A percentile compares a stretch with the other conserved stretches of the same genome.
Evolutionary conservation across 176 grass and related monocot genomes (phyloP).

Genomic region (Rhipidocladum racemiflorum): DNA sequence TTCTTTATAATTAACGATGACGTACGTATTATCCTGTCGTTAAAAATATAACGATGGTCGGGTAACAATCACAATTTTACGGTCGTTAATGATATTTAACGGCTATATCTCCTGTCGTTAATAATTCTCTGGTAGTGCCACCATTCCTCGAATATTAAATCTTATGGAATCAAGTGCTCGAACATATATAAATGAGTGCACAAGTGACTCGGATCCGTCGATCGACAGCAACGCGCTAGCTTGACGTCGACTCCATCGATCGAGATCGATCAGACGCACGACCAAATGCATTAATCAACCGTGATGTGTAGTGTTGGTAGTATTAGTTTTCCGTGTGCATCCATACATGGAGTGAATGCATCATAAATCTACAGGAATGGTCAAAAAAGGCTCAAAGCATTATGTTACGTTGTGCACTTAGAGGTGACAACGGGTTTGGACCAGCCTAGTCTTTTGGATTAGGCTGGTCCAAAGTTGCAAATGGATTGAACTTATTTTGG

Average conservation of each 20-base stretch:
- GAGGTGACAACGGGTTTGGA: too few species aligned
- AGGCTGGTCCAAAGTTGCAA: too few species aligned
- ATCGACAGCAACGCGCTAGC: not conserved
- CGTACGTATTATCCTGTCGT: too few species aligned
- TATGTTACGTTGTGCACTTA: not conserved
- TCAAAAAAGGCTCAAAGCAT: not conserved
- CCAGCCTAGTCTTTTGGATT: too few species aligned
- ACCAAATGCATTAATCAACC: not conserved
- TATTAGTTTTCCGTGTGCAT: not conserved
- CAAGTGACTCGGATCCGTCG: conserved; percentile 39
- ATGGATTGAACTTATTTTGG: too few species aligned
- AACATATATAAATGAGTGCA: not conserved
- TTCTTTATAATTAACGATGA: too few species aligned
- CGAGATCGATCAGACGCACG: not conserved
- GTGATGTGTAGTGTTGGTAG: not conserved
- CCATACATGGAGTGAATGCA: not conserved
- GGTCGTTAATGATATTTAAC: too few species aligned
- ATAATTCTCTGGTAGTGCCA: too few species aligned
- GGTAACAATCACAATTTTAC: too few species aligned
- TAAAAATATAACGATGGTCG: too few species aligned
- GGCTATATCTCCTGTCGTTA: too few species aligned
- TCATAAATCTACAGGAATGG: not conserved
- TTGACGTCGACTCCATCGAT: not conserved
- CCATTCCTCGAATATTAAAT: not conserved
- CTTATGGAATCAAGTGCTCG: conserved; percentile 3